A percentile compares a stretch with the other conserved stretches of the same genome.
Evolutionary conservation across 208 protist species (phyloP).

Genomic region (Entamoeba histolytica): DNA sequence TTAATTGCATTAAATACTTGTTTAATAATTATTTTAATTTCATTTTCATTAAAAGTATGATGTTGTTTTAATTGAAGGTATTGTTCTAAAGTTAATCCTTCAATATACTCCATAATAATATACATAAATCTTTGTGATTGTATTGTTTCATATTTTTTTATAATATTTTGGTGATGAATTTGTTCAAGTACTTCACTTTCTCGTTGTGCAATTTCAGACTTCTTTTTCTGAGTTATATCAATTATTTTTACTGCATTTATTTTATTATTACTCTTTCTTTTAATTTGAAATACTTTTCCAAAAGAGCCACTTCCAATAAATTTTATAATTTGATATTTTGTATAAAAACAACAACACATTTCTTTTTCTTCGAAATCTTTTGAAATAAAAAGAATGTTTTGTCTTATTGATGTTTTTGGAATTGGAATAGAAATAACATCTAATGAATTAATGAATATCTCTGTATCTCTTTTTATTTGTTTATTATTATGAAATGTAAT

Average conservation of each 20-base stretch:
- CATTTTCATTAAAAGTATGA: background rate
- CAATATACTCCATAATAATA: background rate
- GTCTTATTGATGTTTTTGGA: background rate
- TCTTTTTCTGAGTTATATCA: background rate
- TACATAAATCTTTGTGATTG: background rate
- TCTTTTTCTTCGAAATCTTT: background rate
- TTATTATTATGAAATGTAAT: background rate
- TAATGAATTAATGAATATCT: background rate
- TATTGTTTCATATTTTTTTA: background rate
- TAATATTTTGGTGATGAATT: background rate
- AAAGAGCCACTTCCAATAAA: background rate
- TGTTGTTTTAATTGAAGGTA: background rate
- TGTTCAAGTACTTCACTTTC: background rate
- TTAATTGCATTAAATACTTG: background rate
- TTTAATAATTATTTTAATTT: background rate
- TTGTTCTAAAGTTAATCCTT: background rate
- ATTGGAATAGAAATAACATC: background rate
- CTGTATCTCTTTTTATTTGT: background rate
- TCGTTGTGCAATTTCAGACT: background rate
- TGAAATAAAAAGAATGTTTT: background rate
- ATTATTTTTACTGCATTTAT: background rate
- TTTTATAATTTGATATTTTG: background rate
- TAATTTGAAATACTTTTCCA: background rate
- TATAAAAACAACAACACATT: background rate
- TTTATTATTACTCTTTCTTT: background rate